phyloP scores from a whole-genome alignment of 140 eudicot genomes.

The Cichorium intybus region DNA sequence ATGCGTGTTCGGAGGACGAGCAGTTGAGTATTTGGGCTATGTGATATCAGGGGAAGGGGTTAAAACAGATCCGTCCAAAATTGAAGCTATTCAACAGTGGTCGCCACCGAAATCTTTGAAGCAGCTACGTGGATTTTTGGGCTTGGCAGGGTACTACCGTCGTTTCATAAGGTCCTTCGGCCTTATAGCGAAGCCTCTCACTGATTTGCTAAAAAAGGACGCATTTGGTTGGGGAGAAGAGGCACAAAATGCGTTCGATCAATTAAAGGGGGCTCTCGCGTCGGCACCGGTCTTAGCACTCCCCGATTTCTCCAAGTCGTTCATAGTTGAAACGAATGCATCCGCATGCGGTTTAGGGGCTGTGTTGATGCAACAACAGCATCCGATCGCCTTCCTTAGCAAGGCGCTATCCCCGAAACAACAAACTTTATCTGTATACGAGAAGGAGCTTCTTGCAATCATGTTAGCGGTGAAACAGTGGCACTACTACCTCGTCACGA shows the following conservation, averaged over 20 bases:
- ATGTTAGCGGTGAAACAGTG: too few relatives aligned
- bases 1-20: background rate
- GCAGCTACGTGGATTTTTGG: background rate
- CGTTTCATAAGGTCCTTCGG: background rate
- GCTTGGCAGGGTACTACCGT: background rate
- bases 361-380: too few relatives aligned
- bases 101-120: background rate
- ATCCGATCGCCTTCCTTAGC: too few relatives aligned
- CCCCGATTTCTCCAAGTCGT: too few relatives aligned
- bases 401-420: too few relatives aligned
- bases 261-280: background rate
- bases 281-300: background rate
- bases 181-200: background rate
- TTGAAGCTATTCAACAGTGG: slow-evolving; percentile 1
- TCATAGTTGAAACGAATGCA: too few relatives aligned
- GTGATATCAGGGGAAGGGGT: slow-evolving; percentile 2
- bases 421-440: too few relatives aligned
- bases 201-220: background rate
- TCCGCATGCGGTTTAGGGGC: too few relatives aligned
- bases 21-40: slow-evolving; percentile 1
- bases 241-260: background rate
- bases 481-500: too few relatives aligned
- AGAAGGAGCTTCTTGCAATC: too few relatives aligned
- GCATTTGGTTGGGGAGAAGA: background rate
- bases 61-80: slow-evolving; percentile 1